Conservation (phyloP, 257 asterid species). For the Ophiorrhiza pumila region DNA sequence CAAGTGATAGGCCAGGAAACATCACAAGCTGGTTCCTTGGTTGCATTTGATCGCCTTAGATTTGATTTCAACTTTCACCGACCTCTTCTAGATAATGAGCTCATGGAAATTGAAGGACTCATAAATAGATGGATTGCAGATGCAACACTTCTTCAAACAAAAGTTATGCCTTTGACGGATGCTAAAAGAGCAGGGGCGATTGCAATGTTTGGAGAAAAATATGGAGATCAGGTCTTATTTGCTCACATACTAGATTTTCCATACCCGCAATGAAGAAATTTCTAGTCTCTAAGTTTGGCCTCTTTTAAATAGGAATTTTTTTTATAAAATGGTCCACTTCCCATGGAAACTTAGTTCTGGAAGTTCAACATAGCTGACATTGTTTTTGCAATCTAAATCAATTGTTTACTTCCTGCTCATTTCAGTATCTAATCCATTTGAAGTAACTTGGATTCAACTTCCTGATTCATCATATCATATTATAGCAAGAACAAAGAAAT, state of each 20-base stretch:
- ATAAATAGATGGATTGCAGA: slow-evolving; percentile 85
- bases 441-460: not conserved
- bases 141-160: slow-evolving; percentile 65
- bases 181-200: slow-evolving; percentile 95
- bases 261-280: not conserved
- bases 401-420: not conserved
- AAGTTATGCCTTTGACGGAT: slow-evolving; percentile 69
- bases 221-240: slow-evolving; percentile 72
- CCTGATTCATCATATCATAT: not conserved
- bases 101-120: slow-evolving; percentile 68
- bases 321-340: not conserved
- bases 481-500: not conserved
- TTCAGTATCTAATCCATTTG: not conserved
- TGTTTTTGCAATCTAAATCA: not conserved
- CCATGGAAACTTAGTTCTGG: not conserved
- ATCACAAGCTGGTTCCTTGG: slow-evolving; percentile 97
- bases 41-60: slow-evolving; percentile 87
- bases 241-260: not conserved
- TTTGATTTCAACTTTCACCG: slow-evolving; percentile 91
- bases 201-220: slow-evolving; percentile 97
- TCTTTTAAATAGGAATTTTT: not conserved
- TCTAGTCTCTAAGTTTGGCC: not conserved
- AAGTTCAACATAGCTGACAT: not conserved
- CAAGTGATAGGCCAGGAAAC: slow-evolving; percentile 84
- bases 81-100: slow-evolving; percentile 66